Base-by-base conservation (phyloP, 257 asterid species). In the Cinchona pubescens region DNA sequence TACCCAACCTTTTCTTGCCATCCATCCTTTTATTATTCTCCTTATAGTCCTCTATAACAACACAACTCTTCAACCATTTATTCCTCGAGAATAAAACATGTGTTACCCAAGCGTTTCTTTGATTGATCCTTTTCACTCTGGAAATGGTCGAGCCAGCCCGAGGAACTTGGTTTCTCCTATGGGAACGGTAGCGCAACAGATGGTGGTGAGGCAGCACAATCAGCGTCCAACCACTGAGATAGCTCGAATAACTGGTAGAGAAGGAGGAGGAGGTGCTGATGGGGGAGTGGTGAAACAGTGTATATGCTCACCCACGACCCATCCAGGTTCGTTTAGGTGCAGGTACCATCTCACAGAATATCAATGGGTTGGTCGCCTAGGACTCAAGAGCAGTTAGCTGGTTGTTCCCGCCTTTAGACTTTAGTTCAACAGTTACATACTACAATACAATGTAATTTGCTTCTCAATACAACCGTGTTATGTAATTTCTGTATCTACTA, bases 261-360 rank as follows among this genome's bases (percentile, higher is more conserved):
- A 38, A 6, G 67, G 62, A 49, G 67, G 62, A 49, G 79, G 14
- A 4, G 75, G 23, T 23, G 70, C 68, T 19, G 4, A 0, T 48
- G 49, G 69, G 9, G 72, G 66, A 2, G 38, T 13, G 59, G 65
- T 23, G 75, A 77, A 82, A 65, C 86, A 71, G 73, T 84, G 88
- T 25, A 35, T 84, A 3, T 84, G 86, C 74, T 80, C 89, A 40
- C 87, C 87, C 14, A 82, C 85, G 32, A 56, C 48, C 40, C 89
- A 83, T 59, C 85, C 87, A 6, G 82, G 87, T 6, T 78, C 85
- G 14, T 83, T 78, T 61, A 75, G 80, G 80, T 80, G 81, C 67
- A 78, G 87, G 55, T 81, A 59, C 4, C 87, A 79, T 75, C 86
- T 67, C 61, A 38, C 73, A 30, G 77, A 71, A n/a, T 82, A 82